Conservation (phyloP, 2,329 filamentous ascomycete genomes). For the Camillea tinctor region DNA sequence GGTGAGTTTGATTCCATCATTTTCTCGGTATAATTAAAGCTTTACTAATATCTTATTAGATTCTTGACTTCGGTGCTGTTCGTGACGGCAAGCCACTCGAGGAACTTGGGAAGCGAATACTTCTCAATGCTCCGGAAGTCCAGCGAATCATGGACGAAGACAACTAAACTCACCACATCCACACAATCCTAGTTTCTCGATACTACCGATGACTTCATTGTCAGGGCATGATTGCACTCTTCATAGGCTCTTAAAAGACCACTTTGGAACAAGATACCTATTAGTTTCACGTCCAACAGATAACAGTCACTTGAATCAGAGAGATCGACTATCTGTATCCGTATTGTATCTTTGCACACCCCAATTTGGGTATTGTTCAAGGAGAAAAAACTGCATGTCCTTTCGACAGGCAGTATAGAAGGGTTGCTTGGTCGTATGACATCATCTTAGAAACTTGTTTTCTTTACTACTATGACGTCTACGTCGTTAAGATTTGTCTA, state of each 20-base stretch:
- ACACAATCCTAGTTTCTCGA: neutral
- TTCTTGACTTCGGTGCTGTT: conserved; percentile 93
- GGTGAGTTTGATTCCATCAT: conserved; percentile 52
- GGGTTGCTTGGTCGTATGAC: no score
- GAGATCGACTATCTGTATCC: neutral
- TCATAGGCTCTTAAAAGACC: neutral
- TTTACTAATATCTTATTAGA: conserved; percentile 54
- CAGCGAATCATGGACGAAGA: conserved; percentile 37
- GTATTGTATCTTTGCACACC: neutral
- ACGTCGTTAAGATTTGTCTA: no score
- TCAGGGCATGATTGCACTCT: neutral
- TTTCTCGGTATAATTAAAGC: neutral
- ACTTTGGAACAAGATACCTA: neutral
- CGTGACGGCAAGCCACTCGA: conserved; percentile 80
- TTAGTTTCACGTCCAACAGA: no score
- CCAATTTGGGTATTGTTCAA: no score
- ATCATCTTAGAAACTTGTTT: no score
- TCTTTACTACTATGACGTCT: no score
- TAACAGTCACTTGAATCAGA: no score
- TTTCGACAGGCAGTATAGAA: no score
- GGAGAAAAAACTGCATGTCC: no score
- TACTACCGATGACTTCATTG: neutral
- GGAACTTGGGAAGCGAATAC: conserved; percentile 75
- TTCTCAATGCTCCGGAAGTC: conserved; percentile 59
- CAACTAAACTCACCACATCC: conserved; percentile 8